phyloP scores from a whole-genome alignment of 2,329 filamentous ascomycete species.

The Penicillium frequentans region DNA sequence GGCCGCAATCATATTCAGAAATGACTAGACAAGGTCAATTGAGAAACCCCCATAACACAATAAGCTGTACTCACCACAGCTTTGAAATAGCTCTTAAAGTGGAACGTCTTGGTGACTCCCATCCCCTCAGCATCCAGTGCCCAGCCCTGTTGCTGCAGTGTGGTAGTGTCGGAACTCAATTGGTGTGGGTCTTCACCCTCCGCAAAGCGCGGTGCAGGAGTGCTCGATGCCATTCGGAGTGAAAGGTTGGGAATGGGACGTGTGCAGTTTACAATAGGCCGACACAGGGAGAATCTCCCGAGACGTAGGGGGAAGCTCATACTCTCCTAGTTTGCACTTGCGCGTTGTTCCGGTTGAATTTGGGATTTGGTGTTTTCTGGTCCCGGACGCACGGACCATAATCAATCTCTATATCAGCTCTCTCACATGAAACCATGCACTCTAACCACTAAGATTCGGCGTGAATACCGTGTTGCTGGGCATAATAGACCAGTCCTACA shows the following conservation, averaged over 20 bases:
- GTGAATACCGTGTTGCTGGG: too few relatives aligned
- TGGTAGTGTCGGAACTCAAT: conserved; percentile 22
- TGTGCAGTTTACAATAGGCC: too few relatives aligned
- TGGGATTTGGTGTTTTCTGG: neutral
- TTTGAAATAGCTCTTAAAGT: conserved; percentile 42
- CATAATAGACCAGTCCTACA: too few relatives aligned
- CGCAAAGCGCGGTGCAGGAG: conserved; percentile 26
- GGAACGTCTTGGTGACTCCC: conserved; percentile 39
- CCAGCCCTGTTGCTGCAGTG: conserved; percentile 34
- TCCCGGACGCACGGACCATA: neutral
- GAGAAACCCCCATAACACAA: neutral
- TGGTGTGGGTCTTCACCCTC: conserved; percentile 30
- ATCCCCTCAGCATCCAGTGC: conserved; percentile 32
- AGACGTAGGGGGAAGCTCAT: conserved; percentile 11
- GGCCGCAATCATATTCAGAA: conserved; percentile 38
- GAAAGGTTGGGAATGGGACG: neutral
- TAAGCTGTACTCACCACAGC: conserved; percentile 29
- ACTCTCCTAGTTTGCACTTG: neutral
- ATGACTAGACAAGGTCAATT: conserved; percentile 26
- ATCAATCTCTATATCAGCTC: neutral
- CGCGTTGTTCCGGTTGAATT: neutral
- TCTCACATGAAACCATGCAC: too few relatives aligned
- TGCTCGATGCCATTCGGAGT: conserved; percentile 20
- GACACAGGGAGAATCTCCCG: neutral
- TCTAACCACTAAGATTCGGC: too few relatives aligned